Conservation (phyloP, 108 stramenopile genomes). For the Pinguiococcus pyrenoidosus region DNA sequence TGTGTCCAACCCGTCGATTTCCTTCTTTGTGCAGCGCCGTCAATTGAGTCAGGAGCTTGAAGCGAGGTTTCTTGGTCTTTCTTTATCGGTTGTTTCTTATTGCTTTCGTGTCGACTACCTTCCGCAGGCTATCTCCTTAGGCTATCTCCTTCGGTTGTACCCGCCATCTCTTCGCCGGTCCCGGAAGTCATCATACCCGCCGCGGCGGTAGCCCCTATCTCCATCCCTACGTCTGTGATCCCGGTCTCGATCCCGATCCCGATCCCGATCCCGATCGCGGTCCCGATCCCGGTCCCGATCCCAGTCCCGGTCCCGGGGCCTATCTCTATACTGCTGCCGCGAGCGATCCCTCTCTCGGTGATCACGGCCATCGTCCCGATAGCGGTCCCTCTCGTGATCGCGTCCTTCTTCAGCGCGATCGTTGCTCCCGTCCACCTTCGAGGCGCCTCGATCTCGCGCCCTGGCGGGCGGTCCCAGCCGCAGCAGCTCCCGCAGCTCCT, state of each 20-base stretch:
- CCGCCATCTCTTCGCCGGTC: conserved; percentile 7
- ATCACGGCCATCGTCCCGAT: background rate
- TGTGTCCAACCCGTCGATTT: too few relatives aligned
- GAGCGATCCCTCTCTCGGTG: background rate
- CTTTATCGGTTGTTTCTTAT: too few relatives aligned
- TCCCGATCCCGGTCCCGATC: conserved; percentile 6
- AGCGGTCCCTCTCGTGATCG: background rate
- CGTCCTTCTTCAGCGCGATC: too few relatives aligned
- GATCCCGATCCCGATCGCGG: conserved; percentile 4
- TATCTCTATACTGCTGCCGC: background rate
- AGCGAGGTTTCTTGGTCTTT: too few relatives aligned
- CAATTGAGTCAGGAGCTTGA: too few relatives aligned
- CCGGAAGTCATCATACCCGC: too few relatives aligned
- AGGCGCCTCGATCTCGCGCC: background rate
- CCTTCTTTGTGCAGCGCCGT: too few relatives aligned
- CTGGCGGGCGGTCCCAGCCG: background rate
- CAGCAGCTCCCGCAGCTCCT: conserved; percentile 19
- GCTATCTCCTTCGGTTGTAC: too few relatives aligned
- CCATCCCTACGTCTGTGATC: background rate
- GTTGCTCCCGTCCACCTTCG: background rate
- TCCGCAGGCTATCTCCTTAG: too few relatives aligned
- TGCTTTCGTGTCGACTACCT: too few relatives aligned
- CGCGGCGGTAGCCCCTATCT: too few relatives aligned
- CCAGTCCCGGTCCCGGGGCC: background rate
- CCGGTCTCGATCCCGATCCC: background rate